These are phyloP conservation scores for Geotrichum aggregatum DNA, from an alignment of 1,139 yeast genomes.

Conservation along the genomic window DNA sequence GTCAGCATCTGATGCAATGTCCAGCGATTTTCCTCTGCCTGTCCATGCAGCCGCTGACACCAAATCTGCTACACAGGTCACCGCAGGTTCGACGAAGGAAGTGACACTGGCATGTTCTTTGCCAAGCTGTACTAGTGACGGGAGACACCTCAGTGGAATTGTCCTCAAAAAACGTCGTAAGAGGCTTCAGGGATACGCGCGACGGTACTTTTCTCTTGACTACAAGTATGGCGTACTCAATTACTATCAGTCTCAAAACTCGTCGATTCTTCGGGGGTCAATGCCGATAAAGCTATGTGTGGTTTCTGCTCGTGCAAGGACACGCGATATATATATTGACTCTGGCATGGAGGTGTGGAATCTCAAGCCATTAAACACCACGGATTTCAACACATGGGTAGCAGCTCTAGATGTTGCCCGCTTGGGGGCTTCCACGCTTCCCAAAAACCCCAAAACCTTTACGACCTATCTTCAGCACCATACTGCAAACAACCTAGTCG, in stretches of 20 bases:
- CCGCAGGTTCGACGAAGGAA: neutral
- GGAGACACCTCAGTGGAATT: slow-evolving; percentile 56
- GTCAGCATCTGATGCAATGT: neutral
- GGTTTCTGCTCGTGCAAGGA: slow-evolving; percentile 69
- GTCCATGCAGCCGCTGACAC: neutral
- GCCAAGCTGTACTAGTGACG: slow-evolving; percentile 29
- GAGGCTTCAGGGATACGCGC: slow-evolving; percentile 80
- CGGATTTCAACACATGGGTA: slow-evolving; percentile 79
- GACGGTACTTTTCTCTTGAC: slow-evolving; percentile 79
- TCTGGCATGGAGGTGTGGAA: slow-evolving; percentile 97
- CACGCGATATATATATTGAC: slow-evolving; percentile 72
- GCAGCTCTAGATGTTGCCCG: slow-evolving; percentile 59
- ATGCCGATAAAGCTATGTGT: slow-evolving; percentile 82
- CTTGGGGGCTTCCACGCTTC: slow-evolving; percentile 16
- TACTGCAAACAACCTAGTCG: neutral
- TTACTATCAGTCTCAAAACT: slow-evolving; percentile 69
- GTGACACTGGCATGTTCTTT: slow-evolving; percentile 5
- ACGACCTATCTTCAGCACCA: neutral
- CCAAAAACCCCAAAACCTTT: neutral
- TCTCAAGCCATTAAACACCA: slow-evolving; percentile 59
- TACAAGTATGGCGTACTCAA: slow-evolving; percentile 77
- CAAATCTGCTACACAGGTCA: neutral
- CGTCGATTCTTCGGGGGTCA: slow-evolving; percentile 76
- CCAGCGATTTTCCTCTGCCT: neutral
- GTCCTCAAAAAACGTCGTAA: slow-evolving; percentile 74